phyloP scores from a whole-genome alignment of 768 basidiomycete species.

The Auricularia sp. region DNA sequence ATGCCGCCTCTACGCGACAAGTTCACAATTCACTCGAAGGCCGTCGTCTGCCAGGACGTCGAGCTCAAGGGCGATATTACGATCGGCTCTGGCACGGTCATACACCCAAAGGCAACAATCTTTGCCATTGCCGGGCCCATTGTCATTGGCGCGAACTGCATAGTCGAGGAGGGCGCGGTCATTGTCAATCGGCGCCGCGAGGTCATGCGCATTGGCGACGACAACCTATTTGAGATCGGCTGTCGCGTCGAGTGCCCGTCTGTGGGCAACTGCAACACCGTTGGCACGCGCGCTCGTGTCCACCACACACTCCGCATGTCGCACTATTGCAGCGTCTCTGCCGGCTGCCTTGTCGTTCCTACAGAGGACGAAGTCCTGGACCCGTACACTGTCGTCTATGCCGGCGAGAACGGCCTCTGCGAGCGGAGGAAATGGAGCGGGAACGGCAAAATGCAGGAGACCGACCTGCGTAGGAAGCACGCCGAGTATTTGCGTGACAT shows the following conservation, averaged over 20 bases:
- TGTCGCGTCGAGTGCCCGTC: slow-evolving; percentile 81
- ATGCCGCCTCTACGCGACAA: slow-evolving; percentile 36
- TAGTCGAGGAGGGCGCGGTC: slow-evolving; percentile 85
- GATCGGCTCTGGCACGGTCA: slow-evolving; percentile 78
- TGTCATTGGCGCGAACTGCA: slow-evolving; percentile 76
- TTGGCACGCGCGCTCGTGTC: slow-evolving; percentile 74
- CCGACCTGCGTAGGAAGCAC: slow-evolving; percentile 76
- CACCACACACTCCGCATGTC: slow-evolving; percentile 73
- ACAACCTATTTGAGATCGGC: slow-evolving; percentile 90
- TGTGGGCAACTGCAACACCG: slow-evolving; percentile 76
- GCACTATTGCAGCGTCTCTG: slow-evolving; percentile 74
- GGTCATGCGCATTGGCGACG: slow-evolving; percentile 86
- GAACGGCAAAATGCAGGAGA: slow-evolving; percentile 71
- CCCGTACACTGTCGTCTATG: slow-evolving; percentile 79
- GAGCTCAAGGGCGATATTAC: slow-evolving; percentile 92
- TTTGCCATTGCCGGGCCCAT: slow-evolving; percentile 88
- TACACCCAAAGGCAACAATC: slow-evolving; percentile 91
- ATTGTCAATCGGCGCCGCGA: slow-evolving; percentile 82
- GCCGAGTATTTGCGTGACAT: slow-evolving; percentile 87
- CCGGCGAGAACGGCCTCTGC: slow-evolving; percentile 29
- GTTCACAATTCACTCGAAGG: slow-evolving; percentile 82
- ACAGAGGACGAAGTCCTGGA: slow-evolving; percentile 69
- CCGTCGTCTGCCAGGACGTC: slow-evolving; percentile 86
- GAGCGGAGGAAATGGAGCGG: slow-evolving; percentile 80
- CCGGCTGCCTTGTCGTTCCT: slow-evolving; percentile 68